phyloP scores from a whole-genome alignment of 129 eudicot species.

The Centella asiatica region DNA sequence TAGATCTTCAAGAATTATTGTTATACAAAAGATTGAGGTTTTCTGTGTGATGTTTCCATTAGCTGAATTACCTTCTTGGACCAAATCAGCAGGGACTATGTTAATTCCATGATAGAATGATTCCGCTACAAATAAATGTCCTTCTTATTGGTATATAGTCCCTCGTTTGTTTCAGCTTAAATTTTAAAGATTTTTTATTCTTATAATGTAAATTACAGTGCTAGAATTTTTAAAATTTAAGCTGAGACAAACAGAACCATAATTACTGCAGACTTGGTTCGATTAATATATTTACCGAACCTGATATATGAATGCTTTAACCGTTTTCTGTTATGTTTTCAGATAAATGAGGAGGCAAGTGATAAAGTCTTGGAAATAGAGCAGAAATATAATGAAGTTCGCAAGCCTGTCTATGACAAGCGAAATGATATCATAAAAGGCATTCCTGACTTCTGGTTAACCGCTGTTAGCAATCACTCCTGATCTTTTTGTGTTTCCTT shows the following conservation, averaged over 20 bases:
- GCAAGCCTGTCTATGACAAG: slow-evolving; percentile 85
- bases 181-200: too few species aligned
- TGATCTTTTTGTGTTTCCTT: neutral
- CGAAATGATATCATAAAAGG: slow-evolving; percentile 61
- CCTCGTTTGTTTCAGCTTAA: too few species aligned
- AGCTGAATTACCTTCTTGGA: too few species aligned
- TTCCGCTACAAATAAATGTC: too few species aligned
- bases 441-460: slow-evolving; percentile 92
- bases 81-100: too few species aligned
- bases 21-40: too few species aligned
- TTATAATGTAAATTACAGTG: too few species aligned
- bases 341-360: slow-evolving; percentile 89
- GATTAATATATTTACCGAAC: neutral
- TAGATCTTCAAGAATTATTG: too few species aligned
- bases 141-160: neutral
- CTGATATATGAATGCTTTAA: neutral
- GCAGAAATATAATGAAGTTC: slow-evolving; percentile 64
- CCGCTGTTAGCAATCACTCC: slow-evolving; percentile 55
- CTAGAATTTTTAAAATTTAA: too few species aligned
- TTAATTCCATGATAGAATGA: too few species aligned
- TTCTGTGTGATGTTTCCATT: too few species aligned
- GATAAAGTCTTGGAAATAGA: slow-evolving; percentile 85
- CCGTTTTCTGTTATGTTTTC: slow-evolving; percentile 11
- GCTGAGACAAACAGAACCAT: too few species aligned
- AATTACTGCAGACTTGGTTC: neutral